phyloP scores from a whole-genome alignment of 192 early-diverging fungal genomes.

The Podila minutissima region DNA sequence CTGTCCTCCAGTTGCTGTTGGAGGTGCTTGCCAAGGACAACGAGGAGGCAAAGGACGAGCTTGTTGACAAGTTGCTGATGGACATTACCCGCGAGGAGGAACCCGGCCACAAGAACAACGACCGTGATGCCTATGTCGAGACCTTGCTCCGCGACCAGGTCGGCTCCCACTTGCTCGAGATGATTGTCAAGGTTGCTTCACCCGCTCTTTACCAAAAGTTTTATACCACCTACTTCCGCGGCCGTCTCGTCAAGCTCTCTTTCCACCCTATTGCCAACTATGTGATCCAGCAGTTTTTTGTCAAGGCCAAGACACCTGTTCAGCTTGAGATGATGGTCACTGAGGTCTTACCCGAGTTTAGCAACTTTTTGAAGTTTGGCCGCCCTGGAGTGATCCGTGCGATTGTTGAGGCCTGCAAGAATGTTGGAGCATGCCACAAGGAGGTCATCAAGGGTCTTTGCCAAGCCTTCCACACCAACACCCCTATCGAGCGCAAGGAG shows the following conservation, averaged over 20 bases:
- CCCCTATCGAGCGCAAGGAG: constrained; percentile 60
- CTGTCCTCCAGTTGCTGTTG: constrained; percentile 75
- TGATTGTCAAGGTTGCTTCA: constrained; percentile 66
- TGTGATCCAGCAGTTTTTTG: constrained; percentile 83
- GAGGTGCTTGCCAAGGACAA: constrained; percentile 52
- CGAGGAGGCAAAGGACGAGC: constrained; percentile 51
- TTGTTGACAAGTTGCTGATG: constrained; percentile 67
- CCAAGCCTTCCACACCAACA: constrained; percentile 63
- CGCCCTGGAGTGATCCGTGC: constrained; percentile 80
- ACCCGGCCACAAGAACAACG: constrained; percentile 43
- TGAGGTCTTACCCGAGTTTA: constrained; percentile 66
- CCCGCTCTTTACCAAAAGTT: constrained; percentile 67
- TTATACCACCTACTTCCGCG: constrained; percentile 72
- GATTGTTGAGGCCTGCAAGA: constrained; percentile 71
- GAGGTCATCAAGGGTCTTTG: constrained; percentile 64
- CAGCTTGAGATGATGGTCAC: constrained; percentile 75
- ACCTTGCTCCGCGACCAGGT: constrained; percentile 73
- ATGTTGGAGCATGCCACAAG: constrained; percentile 65
- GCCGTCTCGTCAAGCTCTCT: constrained; percentile 68
- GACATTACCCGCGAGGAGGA: constrained; percentile 62
- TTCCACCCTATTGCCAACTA: constrained; percentile 82
- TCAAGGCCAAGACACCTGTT: constrained; percentile 62
- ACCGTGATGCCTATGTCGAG: constrained; percentile 63
- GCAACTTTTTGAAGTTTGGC: constrained; percentile 66
- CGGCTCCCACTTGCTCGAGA: constrained; percentile 85